Evolutionary conservation across 306 rosid species (phyloP).

Genomic region (Lathyrus aphaca): DNA sequence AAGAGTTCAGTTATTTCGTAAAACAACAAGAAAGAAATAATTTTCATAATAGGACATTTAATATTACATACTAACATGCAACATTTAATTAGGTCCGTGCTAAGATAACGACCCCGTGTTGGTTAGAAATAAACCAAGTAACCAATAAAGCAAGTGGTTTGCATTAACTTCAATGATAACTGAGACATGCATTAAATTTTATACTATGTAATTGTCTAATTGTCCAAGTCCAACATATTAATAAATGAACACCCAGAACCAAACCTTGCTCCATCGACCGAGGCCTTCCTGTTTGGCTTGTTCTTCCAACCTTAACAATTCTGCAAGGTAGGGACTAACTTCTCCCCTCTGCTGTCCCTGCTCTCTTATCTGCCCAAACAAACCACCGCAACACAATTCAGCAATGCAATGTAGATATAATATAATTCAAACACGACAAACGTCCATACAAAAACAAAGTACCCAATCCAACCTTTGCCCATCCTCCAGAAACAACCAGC

Average conservation of each 20-base stretch:
- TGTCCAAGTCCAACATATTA: background rate
- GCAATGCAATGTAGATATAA: background rate
- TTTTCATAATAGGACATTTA: background rate
- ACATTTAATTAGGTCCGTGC: constrained; percentile 1
- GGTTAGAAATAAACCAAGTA: constrained; percentile 15
- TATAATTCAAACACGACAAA: background rate
- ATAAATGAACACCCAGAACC: background rate
- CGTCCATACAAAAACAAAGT: background rate
- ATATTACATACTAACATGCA: background rate
- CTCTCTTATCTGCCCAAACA: constrained; percentile 65
- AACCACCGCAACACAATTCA: constrained; percentile 34
- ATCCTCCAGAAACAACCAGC: constrained; percentile 87
- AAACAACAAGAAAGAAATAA: constrained; percentile 11
- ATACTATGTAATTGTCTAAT: constrained; percentile 11
- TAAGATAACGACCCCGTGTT: background rate
- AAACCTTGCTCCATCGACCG: constrained; percentile 93
- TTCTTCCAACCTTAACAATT: constrained; percentile 71
- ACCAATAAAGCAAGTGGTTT: too few species aligned
- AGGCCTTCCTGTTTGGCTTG: constrained; percentile 79
- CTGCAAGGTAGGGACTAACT: constrained; percentile 77
- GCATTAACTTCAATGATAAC: background rate
- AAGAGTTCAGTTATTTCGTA: background rate
- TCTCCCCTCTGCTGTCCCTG: constrained; percentile 84
- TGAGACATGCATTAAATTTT: background rate
- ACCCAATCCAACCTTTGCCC: constrained; percentile 77